phyloP scores from a whole-genome alignment of 2,329 filamentous ascomycete species.

The Aspergillus bombycis region DNA sequence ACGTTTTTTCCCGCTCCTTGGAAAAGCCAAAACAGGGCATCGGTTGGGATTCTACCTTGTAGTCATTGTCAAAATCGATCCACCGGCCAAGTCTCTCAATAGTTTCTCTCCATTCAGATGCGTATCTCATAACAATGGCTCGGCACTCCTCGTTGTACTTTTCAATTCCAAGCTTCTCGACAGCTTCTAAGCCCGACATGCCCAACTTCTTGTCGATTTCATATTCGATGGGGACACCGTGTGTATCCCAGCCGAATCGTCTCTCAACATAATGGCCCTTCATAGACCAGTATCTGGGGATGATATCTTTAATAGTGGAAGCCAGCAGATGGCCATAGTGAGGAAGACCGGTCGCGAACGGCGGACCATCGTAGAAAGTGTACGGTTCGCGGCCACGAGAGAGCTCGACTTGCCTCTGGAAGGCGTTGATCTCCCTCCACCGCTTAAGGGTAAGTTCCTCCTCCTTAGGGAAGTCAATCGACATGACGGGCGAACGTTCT shows the following conservation, averaged over 20 bases:
- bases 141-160: constrained; percentile 92
- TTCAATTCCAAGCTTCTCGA: constrained; percentile 80
- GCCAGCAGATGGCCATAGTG: constrained; percentile 80
- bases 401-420: constrained; percentile 83
- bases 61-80: constrained; percentile 98
- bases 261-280: constrained; percentile 91
- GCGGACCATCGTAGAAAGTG: constrained; percentile 91
- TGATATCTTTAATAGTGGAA: constrained; percentile 96
- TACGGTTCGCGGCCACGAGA: constrained; percentile 81
- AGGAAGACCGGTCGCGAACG: constrained; percentile 72
- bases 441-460: constrained; percentile 81
- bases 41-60: constrained; percentile 64
- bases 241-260: constrained; percentile 93
- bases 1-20: neutral
- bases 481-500: constrained; percentile 58
- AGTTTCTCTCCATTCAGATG: constrained; percentile 82
- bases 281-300: constrained; percentile 97
- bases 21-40: neutral
- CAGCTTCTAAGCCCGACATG: constrained; percentile 84
- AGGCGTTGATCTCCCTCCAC: constrained; percentile 93
- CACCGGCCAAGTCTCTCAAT: constrained; percentile 88
- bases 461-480: constrained; percentile 89
- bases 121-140: constrained; percentile 90
- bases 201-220: constrained; percentile 97
- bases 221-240: constrained; percentile 92